phyloP scores from a whole-genome alignment of 2,329 filamentous ascomycete species.

The Sordariomycetes sp. region DNA sequence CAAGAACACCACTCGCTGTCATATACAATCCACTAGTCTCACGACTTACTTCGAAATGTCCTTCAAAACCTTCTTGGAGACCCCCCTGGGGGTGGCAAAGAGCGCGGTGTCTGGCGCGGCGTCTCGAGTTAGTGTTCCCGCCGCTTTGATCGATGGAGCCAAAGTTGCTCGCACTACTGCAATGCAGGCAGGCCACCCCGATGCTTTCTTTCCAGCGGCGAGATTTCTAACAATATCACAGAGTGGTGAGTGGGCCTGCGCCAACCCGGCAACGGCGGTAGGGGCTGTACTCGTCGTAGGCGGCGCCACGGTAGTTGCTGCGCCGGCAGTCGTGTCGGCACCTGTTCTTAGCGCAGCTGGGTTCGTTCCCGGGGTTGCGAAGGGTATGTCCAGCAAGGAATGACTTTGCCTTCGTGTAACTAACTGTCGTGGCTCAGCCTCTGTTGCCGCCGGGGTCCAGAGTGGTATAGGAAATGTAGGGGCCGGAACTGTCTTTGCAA shows the following conservation, averaged over 20 bases:
- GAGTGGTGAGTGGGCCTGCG: not conserved
- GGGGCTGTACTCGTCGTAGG: not conserved
- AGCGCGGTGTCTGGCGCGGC: too few species aligned
- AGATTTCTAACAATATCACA: not conserved
- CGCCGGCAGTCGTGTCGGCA: not conserved
- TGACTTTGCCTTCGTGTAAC: not conserved
- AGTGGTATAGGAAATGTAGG: slow-evolving; percentile 16
- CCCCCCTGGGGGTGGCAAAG: too few species aligned
- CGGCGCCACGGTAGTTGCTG: not conserved
- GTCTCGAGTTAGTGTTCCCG: too few species aligned
- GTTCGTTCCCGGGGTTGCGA: not conserved
- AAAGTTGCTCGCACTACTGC: too few species aligned
- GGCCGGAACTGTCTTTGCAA: slow-evolving; percentile 14
- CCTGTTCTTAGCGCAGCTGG: not conserved
- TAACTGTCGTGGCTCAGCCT: slow-evolving; percentile 9
- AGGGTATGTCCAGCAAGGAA: not conserved
- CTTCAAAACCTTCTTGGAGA: too few species aligned
- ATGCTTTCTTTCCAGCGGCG: too few species aligned
- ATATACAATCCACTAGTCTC: too few species aligned
- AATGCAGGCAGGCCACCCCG: too few species aligned
- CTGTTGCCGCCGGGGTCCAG: slow-evolving; percentile 15
- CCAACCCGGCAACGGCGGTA: not conserved
- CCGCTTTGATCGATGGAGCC: too few species aligned
- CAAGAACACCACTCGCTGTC: not conserved
- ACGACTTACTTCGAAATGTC: too few species aligned